Base-by-base conservation (phyloP, 495 filamentous ascomycete species). In the Apiosordaria backusii region DNA sequence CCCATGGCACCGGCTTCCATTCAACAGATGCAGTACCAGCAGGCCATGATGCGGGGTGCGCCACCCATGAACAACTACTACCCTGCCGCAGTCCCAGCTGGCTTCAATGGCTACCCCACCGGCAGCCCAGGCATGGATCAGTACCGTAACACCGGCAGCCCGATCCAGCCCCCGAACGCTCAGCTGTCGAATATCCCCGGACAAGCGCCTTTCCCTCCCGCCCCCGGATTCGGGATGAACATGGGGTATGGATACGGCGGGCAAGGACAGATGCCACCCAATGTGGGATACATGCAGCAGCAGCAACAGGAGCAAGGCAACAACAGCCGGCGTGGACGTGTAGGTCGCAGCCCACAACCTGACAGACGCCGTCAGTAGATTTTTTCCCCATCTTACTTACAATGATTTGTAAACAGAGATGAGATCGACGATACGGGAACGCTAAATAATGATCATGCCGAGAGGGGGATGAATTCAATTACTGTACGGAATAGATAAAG, bases 21-120 rank as follows among this genome's bases (percentile, higher is more conserved):
- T 1, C 81, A 83, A 69, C 83, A 85, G 67, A 67, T 86, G 53
- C 86, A 88, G 72, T 87, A 85, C 68, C 85, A 87, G 73, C 86
- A 88, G 69, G 78, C 72, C 63, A 77, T 88, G 71, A 80, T 87
- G 64, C 82, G 84, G 24, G 78, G 78, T 19, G 75, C 75, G 7
- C 80, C 82, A 19, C 80, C 81, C 19, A 80, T 84, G 76, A 82
- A 77, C 71, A 84, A 82, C 63, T 84, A 77, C 71, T 86, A 78
- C 70, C 80, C 81, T 0, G 62, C 75, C 18, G 77, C 84, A 75
- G 80, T 79, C 66, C 72, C 78, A 23, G 68, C 53, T 7, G 84
- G 82, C 0, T 84, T 77, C 65, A 76, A 74, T 35, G 80, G 75
- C 45, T 85, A 80, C 65, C 80, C 75, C 66, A 81, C 71, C 63